These are phyloP conservation scores for Mortierella sp. DNA, from an alignment of 371 early-diverging fungal genomes.

Conservation along the genomic window DNA sequence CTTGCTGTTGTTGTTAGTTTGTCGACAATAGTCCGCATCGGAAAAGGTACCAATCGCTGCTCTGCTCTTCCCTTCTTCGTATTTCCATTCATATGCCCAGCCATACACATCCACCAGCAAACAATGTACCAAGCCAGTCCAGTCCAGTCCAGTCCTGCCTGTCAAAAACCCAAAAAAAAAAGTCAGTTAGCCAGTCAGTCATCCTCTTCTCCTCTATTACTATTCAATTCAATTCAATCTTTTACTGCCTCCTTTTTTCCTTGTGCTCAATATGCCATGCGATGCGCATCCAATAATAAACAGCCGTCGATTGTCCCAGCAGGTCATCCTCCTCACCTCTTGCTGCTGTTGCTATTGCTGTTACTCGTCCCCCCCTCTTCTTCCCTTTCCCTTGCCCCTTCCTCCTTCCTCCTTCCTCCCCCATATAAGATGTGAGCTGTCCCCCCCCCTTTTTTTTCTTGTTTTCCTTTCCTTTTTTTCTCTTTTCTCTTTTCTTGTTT, in stretches of 20 bases:
- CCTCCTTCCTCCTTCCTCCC: neutral
- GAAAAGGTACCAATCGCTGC: conserved; percentile 7
- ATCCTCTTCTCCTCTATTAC: neutral
- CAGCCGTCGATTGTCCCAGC: conserved; percentile 1
- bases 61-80: neutral
- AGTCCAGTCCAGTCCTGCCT: neutral
- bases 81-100: neutral
- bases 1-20: neutral
- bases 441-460: conserved; percentile 22
- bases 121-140: neutral
- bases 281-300: conserved; percentile 6
- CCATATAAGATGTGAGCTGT: neutral
- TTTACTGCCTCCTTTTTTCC: neutral
- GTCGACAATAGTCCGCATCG: conserved; percentile 12
- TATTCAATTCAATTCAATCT: conserved; percentile 1
- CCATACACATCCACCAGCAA: neutral
- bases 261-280: neutral
- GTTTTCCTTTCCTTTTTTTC: conserved; percentile 16
- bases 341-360: neutral
- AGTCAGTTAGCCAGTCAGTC: conserved; percentile 6
- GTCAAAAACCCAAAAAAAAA: neutral
- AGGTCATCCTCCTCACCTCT: conserved; percentile 2
- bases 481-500: conserved; percentile 17
- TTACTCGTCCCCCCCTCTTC: neutral
- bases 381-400: neutral